A percentile compares a stretch with the other conserved stretches of the same genome.
Evolutionary conservation across 2,329 filamentous ascomycete species (phyloP).

Genomic region (Beauveria caledonica): DNA sequence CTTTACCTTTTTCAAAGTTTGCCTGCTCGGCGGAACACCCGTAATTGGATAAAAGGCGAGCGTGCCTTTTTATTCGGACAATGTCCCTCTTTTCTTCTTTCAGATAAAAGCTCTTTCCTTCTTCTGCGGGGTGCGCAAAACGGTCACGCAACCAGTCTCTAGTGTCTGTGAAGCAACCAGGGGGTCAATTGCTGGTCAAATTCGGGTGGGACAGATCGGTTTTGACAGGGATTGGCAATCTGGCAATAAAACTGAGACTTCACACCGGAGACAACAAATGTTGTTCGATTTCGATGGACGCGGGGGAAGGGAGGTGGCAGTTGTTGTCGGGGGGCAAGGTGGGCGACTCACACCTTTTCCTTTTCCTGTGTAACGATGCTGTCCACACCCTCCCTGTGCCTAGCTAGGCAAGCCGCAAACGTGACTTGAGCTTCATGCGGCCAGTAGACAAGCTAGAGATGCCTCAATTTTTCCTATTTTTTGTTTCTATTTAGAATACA

Average conservation of each 20-base stretch:
- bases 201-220: neutral
- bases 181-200: too few relatives aligned
- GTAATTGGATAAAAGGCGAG: neutral
- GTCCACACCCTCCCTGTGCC: too few relatives aligned
- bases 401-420: neutral
- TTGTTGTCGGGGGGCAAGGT: neutral
- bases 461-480: neutral
- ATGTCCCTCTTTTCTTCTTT: too few relatives aligned
- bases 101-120: too few relatives aligned
- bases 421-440: slow-evolving; percentile 4
- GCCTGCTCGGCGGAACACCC: neutral
- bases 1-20: neutral
- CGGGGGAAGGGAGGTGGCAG: neutral
- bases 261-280: neutral
- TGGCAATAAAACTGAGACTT: too few relatives aligned
- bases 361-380: neutral
- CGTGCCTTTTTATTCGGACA: neutral
- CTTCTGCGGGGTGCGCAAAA: too few relatives aligned
- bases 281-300: neutral
- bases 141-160: too few relatives aligned
- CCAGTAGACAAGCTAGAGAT: neutral
- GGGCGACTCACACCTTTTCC: neutral
- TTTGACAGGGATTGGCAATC: too few relatives aligned
- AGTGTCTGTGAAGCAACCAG: too few relatives aligned
- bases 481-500: too few relatives aligned